Evolutionary conservation across 2,329 filamentous ascomycete genomes (phyloP).

Genomic region (Pyricularia sp.): DNA sequence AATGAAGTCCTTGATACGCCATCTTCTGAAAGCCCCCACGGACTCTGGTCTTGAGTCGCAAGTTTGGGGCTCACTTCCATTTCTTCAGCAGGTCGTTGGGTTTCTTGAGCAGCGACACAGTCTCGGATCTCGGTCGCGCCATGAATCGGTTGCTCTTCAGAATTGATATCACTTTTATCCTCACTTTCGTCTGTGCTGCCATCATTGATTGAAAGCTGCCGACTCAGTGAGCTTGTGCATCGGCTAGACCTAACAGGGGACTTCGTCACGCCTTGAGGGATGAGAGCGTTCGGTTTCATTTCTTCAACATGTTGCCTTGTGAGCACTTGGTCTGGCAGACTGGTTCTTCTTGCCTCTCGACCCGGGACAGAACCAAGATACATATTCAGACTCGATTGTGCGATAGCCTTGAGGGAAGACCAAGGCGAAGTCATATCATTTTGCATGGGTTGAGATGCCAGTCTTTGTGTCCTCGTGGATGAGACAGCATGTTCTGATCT

Average conservation of each 20-base stretch:
- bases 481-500: neutral
- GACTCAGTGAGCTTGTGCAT: neutral
- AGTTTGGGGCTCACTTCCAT: constrained; percentile 1
- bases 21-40: constrained; percentile 5
- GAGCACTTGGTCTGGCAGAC: neutral
- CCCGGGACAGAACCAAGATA: neutral
- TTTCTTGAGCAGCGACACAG: neutral
- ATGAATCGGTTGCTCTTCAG: neutral
- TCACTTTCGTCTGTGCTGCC: neutral
- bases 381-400: neutral
- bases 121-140: neutral
- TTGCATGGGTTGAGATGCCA: neutral
- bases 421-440: neutral
- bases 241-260: neutral
- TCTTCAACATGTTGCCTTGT: neutral
- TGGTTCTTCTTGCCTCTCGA: neutral
- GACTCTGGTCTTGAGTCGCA: constrained; percentile 11
- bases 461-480: neutral
- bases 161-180: neutral
- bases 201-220: neutral
- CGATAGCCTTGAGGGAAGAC: neutral
- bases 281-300: neutral
- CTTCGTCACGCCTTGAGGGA: neutral
- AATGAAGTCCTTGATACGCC: neutral
- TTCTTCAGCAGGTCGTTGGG: neutral